Conservation (phyloP, 2,329 filamentous ascomycete genomes). For the Talaromyces albobiverticillius region DNA sequence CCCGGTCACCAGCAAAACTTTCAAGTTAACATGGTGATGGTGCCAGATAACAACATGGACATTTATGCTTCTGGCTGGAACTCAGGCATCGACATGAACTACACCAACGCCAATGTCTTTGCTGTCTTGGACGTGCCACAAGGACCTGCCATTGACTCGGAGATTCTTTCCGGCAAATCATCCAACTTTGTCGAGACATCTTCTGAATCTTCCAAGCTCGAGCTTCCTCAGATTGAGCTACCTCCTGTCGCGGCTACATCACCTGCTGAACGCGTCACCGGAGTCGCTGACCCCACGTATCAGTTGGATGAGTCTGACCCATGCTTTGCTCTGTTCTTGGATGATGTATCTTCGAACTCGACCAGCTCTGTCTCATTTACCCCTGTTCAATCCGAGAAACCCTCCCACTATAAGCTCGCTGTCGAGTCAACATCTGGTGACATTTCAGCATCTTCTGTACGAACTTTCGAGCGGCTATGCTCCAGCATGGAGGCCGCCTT, state of each 20-base stretch:
- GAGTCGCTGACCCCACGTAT: constrained; percentile 29
- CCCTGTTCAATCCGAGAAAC: constrained; percentile 63
- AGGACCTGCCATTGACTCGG: constrained; percentile 59
- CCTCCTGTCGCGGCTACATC: constrained; percentile 22
- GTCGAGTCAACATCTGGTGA: constrained; percentile 39
- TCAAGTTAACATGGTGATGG: constrained; percentile 72
- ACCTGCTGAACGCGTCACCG: constrained; percentile 13
- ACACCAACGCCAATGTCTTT: constrained; percentile 51
- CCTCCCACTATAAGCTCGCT: constrained; percentile 62
- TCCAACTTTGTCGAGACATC: constrained; percentile 51
- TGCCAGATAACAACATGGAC: constrained; percentile 73
- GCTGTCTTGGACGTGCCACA: constrained; percentile 69
- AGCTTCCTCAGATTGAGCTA: constrained; percentile 48
- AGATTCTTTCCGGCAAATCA: constrained; percentile 68
- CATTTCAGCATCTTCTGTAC: constrained; percentile 25
- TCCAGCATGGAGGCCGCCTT: constrained; percentile 42
- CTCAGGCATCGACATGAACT: constrained; percentile 45
- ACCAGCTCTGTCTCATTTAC: constrained; percentile 41
- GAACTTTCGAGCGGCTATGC: constrained; percentile 36
- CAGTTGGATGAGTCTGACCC: constrained; percentile 56
- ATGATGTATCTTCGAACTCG: constrained; percentile 43
- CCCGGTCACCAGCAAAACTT: constrained; percentile 59
- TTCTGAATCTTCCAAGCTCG: constrained; percentile 43
- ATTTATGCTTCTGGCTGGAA: constrained; percentile 48
- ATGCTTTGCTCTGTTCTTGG: constrained; percentile 50